Evolutionary conservation across 768 basidiomycete genomes (phyloP).

Genomic region (Leccinum aurantiacum): DNA sequence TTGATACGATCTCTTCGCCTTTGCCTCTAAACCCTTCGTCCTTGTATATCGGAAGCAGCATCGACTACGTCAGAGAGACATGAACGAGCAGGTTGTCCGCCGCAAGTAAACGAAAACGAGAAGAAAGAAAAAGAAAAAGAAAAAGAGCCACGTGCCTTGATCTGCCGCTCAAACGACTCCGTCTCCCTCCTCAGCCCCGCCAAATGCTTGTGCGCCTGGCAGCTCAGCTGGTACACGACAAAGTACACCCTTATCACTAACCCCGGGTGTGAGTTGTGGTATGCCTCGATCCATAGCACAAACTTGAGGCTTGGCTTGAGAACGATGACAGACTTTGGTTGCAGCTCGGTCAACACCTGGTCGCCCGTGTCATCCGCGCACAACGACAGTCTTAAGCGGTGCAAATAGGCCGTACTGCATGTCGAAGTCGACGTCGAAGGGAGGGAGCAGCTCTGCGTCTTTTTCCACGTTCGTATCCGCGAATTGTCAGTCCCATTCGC

Average conservation of each 20-base stretch:
- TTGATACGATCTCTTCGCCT: slow-evolving; percentile 64
- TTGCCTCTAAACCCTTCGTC: slow-evolving; percentile 46
- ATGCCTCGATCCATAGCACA: slow-evolving; percentile 90
- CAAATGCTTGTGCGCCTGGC: slow-evolving; percentile 95
- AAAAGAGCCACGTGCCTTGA: slow-evolving; percentile 63
- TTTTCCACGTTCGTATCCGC: slow-evolving; percentile 1
- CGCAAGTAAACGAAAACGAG: background rate
- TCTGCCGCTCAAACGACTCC: slow-evolving; percentile 88
- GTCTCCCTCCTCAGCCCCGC: slow-evolving; percentile 88
- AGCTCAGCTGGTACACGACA: slow-evolving; percentile 90
- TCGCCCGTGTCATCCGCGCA: slow-evolving; percentile 95
- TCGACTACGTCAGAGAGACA: slow-evolving; percentile 50
- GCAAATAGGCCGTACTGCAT: slow-evolving; percentile 74
- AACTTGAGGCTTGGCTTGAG: slow-evolving; percentile 94
- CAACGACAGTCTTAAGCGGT: slow-evolving; percentile 77
- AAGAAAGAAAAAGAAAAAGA: too few species aligned
- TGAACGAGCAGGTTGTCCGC: background rate
- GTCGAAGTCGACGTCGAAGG: slow-evolving; percentile 63
- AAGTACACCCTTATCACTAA: slow-evolving; percentile 89
- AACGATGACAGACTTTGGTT: slow-evolving; percentile 92
- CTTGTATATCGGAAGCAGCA: slow-evolving; percentile 84
- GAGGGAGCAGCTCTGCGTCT: slow-evolving; percentile 26
- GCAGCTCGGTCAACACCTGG: slow-evolving; percentile 77
- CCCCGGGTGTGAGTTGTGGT: slow-evolving; percentile 80
- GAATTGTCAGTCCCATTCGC: slow-evolving; percentile 73